phyloP scores from a whole-genome alignment of 2,329 filamentous ascomycete genomes.

The Diaporthe vexans region DNA sequence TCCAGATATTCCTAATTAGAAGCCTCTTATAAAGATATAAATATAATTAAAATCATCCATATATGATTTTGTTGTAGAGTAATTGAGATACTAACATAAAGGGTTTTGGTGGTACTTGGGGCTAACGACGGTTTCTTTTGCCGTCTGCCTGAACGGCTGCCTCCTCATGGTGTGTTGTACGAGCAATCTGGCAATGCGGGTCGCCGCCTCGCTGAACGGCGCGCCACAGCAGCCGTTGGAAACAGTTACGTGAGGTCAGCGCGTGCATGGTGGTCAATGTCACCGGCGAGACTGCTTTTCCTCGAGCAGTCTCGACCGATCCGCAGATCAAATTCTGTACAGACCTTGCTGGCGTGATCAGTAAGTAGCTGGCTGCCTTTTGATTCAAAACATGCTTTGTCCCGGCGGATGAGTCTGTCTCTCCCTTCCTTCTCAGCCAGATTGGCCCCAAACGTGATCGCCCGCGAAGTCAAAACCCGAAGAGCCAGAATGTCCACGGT shows the following conservation, averaged over 20 bases:
- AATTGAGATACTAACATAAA: no score
- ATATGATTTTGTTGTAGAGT: no score
- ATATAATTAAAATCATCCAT: no score
- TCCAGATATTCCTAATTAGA: no score
- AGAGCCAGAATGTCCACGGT: constrained; percentile 33
- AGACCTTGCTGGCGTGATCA: not conserved
- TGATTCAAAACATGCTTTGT: constrained; percentile 34
- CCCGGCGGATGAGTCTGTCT: not conserved
- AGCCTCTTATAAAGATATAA: no score
- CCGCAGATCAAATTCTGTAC: constrained; percentile 3
- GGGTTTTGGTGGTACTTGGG: no score
- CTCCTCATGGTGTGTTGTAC: constrained; percentile 14
- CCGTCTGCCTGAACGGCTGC: no score
- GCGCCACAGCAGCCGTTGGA: constrained; percentile 20
- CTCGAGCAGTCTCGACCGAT: constrained; percentile 15
- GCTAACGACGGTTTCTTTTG: no score
- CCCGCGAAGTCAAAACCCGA: not conserved
- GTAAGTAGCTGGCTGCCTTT: constrained; percentile 4
- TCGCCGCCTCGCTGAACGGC: not conserved
- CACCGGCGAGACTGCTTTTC: constrained; percentile 14
- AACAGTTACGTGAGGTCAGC: not conserved
- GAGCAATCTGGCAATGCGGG: not conserved
- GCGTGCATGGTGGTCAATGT: constrained; percentile 3
- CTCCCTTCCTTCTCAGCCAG: constrained; percentile 7
- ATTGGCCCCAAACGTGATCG: constrained; percentile 12